phyloP scores from a whole-genome alignment of 805 yeast species.

The Candida maesae region DNA sequence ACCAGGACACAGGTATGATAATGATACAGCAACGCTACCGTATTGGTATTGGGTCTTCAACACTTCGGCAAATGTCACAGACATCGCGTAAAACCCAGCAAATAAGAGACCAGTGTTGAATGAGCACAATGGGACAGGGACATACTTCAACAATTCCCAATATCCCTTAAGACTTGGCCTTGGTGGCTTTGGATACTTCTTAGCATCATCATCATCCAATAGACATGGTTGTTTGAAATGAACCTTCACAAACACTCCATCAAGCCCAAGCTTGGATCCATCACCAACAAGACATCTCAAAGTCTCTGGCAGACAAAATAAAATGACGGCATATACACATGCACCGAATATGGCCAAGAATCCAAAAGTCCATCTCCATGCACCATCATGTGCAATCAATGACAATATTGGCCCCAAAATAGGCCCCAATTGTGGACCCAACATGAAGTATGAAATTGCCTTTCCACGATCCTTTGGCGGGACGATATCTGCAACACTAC shows the following conservation, averaged over 20 bases:
- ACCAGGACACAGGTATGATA: slow-evolving; percentile 53
- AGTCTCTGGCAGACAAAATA: slow-evolving; percentile 75
- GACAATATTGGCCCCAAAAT: slow-evolving; percentile 82
- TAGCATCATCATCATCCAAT: slow-evolving; percentile 7
- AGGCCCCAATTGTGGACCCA: slow-evolving; percentile 88
- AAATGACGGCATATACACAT: slow-evolving; percentile 44
- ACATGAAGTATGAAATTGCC: slow-evolving; percentile 79
- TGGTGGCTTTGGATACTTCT: slow-evolving; percentile 41
- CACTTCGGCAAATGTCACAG: slow-evolving; percentile 44
- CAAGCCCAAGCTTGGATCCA: slow-evolving; percentile 33
- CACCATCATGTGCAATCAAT: slow-evolving; percentile 62
- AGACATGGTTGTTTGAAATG: slow-evolving; percentile 25
- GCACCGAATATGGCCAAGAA: slow-evolving; percentile 68
- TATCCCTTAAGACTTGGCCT: slow-evolving; percentile 38
- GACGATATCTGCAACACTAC: slow-evolving; percentile 77
- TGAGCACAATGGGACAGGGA: slow-evolving; percentile 45
- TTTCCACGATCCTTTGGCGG: slow-evolving; percentile 66
- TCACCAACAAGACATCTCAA: slow-evolving; percentile 58
- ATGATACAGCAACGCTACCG: slow-evolving; percentile 34
- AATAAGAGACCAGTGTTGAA: slow-evolving; percentile 47
- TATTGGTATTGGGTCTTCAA: slow-evolving; percentile 37
- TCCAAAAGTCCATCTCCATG: slow-evolving; percentile 84
- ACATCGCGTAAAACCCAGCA: slow-evolving; percentile 51
- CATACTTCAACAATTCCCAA: slow-evolving; percentile 34
- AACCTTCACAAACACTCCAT: slow-evolving; percentile 31